phyloP scores from a whole-genome alignment of 805 yeast genomes.

The Candida tallmaniae region DNA sequence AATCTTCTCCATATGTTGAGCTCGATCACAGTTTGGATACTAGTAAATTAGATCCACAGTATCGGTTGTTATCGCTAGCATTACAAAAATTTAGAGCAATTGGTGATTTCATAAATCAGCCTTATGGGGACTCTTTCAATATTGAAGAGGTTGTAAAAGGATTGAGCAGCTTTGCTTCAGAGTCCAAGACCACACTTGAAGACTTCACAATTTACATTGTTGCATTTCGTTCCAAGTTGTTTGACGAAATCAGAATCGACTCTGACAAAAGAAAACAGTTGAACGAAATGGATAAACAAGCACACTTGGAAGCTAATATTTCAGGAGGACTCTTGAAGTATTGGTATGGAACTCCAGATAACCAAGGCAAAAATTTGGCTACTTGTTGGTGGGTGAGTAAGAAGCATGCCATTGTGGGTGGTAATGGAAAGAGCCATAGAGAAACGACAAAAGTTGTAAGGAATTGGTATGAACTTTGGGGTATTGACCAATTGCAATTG shows the following conservation, averaged over 20 bases:
- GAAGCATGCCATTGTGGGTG: constrained; percentile 28
- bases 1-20: constrained; percentile 28
- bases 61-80: constrained; percentile 24
- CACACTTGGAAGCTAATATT: constrained; percentile 31
- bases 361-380: constrained; percentile 30
- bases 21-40: constrained; percentile 23
- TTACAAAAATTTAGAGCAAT: constrained; percentile 21
- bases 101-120: constrained; percentile 19
- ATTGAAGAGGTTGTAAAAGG: constrained; percentile 16
- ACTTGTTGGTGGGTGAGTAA: constrained; percentile 35
- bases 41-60: constrained; percentile 15
- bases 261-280: constrained; percentile 21
- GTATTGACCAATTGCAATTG: constrained; percentile 26
- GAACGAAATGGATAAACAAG: constrained; percentile 24
- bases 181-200: constrained; percentile 9
- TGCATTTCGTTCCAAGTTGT: constrained; percentile 29
- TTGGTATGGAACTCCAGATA: constrained; percentile 37
- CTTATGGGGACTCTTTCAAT: constrained; percentile 24
- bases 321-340: constrained; percentile 36
- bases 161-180: constrained; percentile 10
- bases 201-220: constrained; percentile 23
- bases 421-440: constrained; percentile 29
- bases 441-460: constrained; percentile 24
- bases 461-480: constrained; percentile 32
- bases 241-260: constrained; percentile 20